Base-by-base conservation (phyloP, 2,329 filamentous ascomycete species). In the Beauveria australis region DNA sequence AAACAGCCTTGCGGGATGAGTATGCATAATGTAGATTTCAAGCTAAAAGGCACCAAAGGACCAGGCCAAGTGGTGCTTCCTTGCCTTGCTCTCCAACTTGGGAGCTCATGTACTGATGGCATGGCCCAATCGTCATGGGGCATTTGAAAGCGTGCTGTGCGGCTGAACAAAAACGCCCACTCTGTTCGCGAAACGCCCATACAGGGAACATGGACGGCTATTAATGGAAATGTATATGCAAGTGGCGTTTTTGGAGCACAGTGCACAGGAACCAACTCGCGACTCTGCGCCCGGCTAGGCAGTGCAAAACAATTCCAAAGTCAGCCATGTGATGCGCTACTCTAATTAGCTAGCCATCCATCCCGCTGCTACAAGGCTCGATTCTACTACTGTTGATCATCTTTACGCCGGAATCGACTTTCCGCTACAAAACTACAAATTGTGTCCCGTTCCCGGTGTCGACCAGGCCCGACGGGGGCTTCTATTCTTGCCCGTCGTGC, bases 401-500 rank as follows among this genome's bases (percentile, higher is more conserved):
- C 28, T 2, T 4, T 51, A 51, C 54, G n/a, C 30, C 55, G 48
- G 28, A 47, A 53, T 46, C 16, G 30, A 46, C 48, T 8, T n/a
- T 59, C 47, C 49, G 19, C 14, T 47, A 44, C 37, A 28, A 2
- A 28, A n/a, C 26, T 53, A 59, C 48, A n/a, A n/a, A 53, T 47
- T 12, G 3, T 53, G 40, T 53, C 30, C 19, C 16, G 24, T 53
- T 59, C 40, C 49, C 57, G 57, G n/a, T 60, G 57, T 41, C 57
- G 41, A 41, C 57, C 57, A 40, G 22, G n/a, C 41, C 12, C 57
- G 49, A 53, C 57, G 57, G 57, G 19, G 48, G 57, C 57, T 60
- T 60, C 57, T 60, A 60, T 60, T 60, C 57, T 60, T 60, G 57
- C 57, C 57, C 49, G 57, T 48, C 49, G 41, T 47, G 40, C 48